phyloP scores from a whole-genome alignment of 2,329 filamentous ascomycete species.

The Tolypocladium paradoxum region DNA sequence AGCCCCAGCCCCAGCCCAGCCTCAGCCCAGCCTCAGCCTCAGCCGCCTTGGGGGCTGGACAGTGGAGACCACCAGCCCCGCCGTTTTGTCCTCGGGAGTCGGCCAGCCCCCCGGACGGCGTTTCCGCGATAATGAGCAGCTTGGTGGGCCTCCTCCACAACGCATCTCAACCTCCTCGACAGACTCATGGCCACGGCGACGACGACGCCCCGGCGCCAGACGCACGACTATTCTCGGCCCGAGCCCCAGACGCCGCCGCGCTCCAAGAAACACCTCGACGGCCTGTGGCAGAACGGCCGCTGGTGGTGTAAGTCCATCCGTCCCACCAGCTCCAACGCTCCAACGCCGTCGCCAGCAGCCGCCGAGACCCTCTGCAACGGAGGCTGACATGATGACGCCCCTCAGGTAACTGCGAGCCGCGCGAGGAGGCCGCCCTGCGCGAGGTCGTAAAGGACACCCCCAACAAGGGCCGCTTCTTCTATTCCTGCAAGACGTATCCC shows the following conservation, averaged over 20 bases:
- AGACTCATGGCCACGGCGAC: not conserved
- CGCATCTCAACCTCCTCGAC: not conserved
- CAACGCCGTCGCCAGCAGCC: not conserved
- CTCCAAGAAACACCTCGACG: constrained; percentile 22
- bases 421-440: constrained; percentile 21
- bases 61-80: too few species aligned
- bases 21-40: too few species aligned
- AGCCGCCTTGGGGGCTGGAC: too few species aligned
- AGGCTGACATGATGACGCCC: not conserved
- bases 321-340: not conserved
- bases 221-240: not conserved
- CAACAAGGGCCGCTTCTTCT: constrained; percentile 32
- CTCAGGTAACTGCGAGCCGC: constrained; percentile 32
- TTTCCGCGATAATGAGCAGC: too few species aligned
- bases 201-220: not conserved
- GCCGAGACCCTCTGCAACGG: not conserved
- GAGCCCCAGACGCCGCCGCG: constrained; percentile 10
- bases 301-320: constrained; percentile 27
- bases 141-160: not conserved
- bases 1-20: too few species aligned
- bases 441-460: constrained; percentile 24
- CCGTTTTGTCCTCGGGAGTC: too few species aligned
- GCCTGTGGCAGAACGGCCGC: constrained; percentile 19
- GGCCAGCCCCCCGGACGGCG: too few species aligned
- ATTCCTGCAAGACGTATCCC: constrained; percentile 24